Evolutionary conservation across 2,329 filamentous ascomycete genomes (phyloP).

Genomic region (Volutella citrinella): DNA sequence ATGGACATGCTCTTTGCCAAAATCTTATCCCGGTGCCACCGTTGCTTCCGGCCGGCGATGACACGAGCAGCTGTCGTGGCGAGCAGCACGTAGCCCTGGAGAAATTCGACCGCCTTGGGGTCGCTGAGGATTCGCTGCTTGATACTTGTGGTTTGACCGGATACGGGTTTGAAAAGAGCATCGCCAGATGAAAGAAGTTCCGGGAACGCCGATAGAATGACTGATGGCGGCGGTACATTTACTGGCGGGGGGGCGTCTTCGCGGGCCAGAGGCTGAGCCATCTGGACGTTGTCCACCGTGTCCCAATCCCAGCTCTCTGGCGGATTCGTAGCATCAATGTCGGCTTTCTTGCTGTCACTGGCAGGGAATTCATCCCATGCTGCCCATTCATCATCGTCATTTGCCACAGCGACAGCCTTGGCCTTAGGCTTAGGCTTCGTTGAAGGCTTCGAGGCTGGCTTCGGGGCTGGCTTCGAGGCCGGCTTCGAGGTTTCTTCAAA

Average conservation of each 20-base stretch:
- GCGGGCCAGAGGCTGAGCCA: constrained; percentile 15
- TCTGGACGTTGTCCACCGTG: constrained; percentile 32
- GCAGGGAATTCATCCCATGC: constrained; percentile 46
- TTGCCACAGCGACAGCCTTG: constrained; percentile 6
- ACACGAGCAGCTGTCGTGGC: constrained; percentile 72
- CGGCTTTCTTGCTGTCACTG: constrained; percentile 15
- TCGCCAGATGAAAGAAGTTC: constrained; percentile 66
- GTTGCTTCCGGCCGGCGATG: constrained; percentile 77
- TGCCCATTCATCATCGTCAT: constrained; percentile 46
- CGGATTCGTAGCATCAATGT: constrained; percentile 11
- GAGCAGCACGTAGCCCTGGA: constrained; percentile 62
- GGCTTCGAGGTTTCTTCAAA: constrained; percentile 25
- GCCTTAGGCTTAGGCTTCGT: constrained; percentile 10
- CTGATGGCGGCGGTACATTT: constrained; percentile 84
- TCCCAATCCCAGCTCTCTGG: constrained; percentile 50
- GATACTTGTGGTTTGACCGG: constrained; percentile 53
- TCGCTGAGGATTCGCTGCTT: constrained; percentile 64
- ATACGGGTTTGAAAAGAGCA: constrained; percentile 63
- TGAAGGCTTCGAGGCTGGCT: too few species aligned
- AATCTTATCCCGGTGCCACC: constrained; percentile 88
- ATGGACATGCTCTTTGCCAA: constrained; percentile 88
- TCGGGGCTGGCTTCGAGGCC: too few species aligned
- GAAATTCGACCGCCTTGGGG: constrained; percentile 58
- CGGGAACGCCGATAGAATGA: constrained; percentile 76
- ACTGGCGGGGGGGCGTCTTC: constrained; percentile 61